Evolutionary conservation across 345 rosid genomes (phyloP), one percentile per base, ranked within the genome.

Genomic region (Populus euphratica): DNA sequence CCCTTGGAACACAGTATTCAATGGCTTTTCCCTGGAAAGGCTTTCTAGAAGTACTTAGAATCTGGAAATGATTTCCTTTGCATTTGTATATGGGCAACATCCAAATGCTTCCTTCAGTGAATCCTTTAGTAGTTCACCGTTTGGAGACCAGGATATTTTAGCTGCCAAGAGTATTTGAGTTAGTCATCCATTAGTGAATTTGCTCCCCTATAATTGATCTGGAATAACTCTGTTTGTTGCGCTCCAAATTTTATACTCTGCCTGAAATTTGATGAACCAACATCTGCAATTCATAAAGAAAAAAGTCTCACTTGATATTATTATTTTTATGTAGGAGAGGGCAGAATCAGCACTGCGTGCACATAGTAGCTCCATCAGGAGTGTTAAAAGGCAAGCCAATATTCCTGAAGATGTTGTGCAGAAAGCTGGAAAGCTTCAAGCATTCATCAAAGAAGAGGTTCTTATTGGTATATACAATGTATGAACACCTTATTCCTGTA

Each of bases 271-370:
- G 20, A 25, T 54, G 39, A 25, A 33, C 16, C 18, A 39, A n/a
- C 39, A 20, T 39, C 54, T 41, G 69, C 5, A 62, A 62, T 38
- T 63, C 9, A 47, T 14, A 47, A 47, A 47, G 17, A 47, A 47
- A 44, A 41, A 47, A 47, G 50, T 47, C 50, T 47, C 50, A 47
- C 18, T 14, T 47, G 18, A 12, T 47, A 47, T 3, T 69, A 5
- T 62, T 72, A 59, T 69, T 68, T 77, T 56, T 61, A 20, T 86
- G 71, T 83, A 96, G 99, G 99, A 92, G 82, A 86, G 83, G 78
- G 94, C 89, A 73, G 94, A 92, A 70, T 96, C 97, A 50, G 97
- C 88, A 49, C 80, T 96, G 66, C 96, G 98, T 86, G 99, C 99
- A 50, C 91, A 89, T 61, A 93, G 99, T 84, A 93, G 96, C 81